Percentiles rank a stretch among this genome's conserved stretches.
phyloP scores from a whole-genome alignment of 345 rosid genomes.

The Microthlaspi erraticum region DNA sequence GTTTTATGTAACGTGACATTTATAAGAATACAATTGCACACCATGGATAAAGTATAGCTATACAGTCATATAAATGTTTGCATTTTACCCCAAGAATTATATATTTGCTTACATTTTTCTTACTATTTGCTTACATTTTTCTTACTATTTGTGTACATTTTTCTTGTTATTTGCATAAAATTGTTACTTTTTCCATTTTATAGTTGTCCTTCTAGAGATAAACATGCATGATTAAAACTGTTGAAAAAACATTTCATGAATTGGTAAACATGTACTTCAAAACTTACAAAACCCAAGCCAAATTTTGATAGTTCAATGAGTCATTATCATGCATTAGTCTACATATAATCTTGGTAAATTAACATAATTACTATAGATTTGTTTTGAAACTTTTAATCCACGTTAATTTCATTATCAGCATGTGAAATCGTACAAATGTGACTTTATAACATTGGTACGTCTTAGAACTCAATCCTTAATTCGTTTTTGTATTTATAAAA shows the following conservation, averaged over 20 bases:
- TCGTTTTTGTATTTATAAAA: background rate
- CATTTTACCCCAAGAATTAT: too few relatives aligned
- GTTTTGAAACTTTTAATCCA: conserved; percentile 30
- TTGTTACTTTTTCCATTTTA: too few relatives aligned
- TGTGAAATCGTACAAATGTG: conserved; percentile 27
- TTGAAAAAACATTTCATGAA: background rate
- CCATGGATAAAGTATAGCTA: too few relatives aligned
- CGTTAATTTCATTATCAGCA: conserved; percentile 41
- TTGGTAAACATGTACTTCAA: too few relatives aligned
- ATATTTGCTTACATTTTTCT: too few relatives aligned
- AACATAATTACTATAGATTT: conserved; percentile 27
- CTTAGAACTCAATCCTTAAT: conserved; percentile 9
- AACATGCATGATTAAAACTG: background rate
- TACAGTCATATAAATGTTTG: too few relatives aligned
- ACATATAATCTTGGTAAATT: conserved; percentile 35
- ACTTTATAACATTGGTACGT: conserved; percentile 27
- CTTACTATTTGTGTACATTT: too few relatives aligned
- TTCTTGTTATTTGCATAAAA: too few relatives aligned
- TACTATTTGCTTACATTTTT: too few relatives aligned
- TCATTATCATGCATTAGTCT: conserved; percentile 34
- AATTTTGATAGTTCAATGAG: conserved; percentile 15
- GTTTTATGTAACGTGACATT: too few relatives aligned
- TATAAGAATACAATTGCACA: too few relatives aligned
- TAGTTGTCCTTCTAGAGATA: too few relatives aligned
- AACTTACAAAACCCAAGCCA: conserved; percentile 1